Conservation (phyloP, 2,329 filamentous ascomycete genomes). For the Alternaria novae-zelandiae region DNA sequence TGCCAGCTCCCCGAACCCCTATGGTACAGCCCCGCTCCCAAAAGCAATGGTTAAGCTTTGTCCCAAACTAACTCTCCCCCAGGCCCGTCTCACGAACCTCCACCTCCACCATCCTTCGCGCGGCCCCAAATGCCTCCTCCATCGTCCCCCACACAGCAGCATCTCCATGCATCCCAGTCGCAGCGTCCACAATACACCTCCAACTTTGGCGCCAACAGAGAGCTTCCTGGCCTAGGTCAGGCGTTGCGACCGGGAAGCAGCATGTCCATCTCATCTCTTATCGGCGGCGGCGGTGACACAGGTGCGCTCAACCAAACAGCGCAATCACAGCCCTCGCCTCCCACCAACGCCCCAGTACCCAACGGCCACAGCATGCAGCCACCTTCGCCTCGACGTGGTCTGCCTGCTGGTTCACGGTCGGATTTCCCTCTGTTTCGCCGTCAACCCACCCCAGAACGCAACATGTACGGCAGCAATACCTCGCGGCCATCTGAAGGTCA, state of each 20-base stretch:
- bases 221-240: conserved; percentile 60
- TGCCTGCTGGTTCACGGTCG: conserved; percentile 37
- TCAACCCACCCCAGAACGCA: conserved; percentile 48
- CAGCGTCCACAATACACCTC: conserved; percentile 52
- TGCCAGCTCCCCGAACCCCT: conserved; percentile 41
- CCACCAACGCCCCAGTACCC: conserved; percentile 45
- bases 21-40: conserved; percentile 37
- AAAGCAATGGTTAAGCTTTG: conserved; percentile 13
- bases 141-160: conserved; percentile 54
- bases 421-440: conserved; percentile 47
- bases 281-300: conserved; percentile 63
- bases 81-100: conserved; percentile 48
- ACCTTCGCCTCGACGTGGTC: conserved; percentile 51
- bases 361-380: conserved; percentile 55
- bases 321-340: conserved; percentile 58
- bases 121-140: conserved; percentile 58
- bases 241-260: conserved; percentile 65
- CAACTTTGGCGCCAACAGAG: conserved; percentile 58
- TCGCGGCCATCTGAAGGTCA: conserved; percentile 38
- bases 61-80: conserved; percentile 33
- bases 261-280: conserved; percentile 78
- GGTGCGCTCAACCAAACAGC: conserved; percentile 45
- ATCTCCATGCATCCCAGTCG: conserved; percentile 46
- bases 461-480: conserved; percentile 31
- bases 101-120: conserved; percentile 51